These are phyloP conservation scores for Avena insularis DNA, from an alignment of 176 grass and related monocot genomes.

Conservation along the genomic window DNA sequence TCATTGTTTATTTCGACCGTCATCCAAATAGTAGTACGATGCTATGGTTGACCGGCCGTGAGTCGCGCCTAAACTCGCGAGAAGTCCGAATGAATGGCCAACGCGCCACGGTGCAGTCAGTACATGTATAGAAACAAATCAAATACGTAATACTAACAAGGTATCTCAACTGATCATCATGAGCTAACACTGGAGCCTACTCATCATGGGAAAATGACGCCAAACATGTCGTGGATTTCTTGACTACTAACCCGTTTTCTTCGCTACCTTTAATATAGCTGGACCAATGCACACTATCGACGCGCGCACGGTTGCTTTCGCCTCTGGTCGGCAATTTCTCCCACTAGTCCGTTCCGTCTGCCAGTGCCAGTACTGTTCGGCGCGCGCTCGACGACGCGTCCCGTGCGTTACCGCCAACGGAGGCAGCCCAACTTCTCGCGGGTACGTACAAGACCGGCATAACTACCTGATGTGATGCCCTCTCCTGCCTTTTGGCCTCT, in stretches of 20 bases:
- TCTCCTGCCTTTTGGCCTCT: neutral
- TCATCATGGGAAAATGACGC: neutral
- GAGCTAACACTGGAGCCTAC: neutral
- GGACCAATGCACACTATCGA: neutral
- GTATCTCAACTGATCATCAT: neutral
- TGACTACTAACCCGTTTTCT: neutral
- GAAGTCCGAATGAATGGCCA: neutral
- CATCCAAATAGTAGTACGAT: neutral
- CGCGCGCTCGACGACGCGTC: neutral
- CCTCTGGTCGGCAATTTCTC: neutral
- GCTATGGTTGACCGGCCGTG: neutral
- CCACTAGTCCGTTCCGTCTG: neutral
- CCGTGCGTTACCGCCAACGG: neutral
- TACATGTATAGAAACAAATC: too few species aligned
- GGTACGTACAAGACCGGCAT: neutral
- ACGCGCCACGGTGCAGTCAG: neutral
- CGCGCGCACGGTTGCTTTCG: neutral
- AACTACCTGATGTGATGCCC: constrained; percentile 7
- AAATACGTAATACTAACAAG: neutral
- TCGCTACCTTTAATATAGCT: neutral
- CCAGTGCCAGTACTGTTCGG: too few species aligned
- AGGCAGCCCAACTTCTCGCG: neutral
- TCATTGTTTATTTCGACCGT: neutral
- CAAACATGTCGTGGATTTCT: neutral
- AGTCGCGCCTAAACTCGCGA: neutral